Base-by-base conservation (phyloP, 2,329 filamentous ascomycete genomes). In the Venturia nashicola region DNA sequence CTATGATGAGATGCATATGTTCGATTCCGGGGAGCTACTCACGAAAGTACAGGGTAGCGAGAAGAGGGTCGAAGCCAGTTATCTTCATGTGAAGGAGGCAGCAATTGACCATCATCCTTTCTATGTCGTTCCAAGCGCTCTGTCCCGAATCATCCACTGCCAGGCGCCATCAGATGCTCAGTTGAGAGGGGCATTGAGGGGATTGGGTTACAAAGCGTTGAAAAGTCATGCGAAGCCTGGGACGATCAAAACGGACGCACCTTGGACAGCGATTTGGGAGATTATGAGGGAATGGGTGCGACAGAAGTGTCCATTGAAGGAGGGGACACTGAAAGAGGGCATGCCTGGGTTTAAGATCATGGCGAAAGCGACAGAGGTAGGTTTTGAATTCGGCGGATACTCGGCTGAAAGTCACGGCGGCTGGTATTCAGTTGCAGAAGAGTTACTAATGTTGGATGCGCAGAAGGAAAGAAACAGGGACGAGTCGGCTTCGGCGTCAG, bases 201-300 rank as follows among this genome's bases (percentile, higher is more conserved):
- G 88, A 65, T 80, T 95, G 1, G 94, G 93, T 7, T 97, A 96
- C 72, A 82, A 83, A 57, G 89, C 89, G 3, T 90, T 90, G 0
- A 85, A 93, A 70, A 96, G 90, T 69, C 94, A 99, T 74, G 91
- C 91, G 69, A 91, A 91, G 68, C 83, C 90, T 0, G 93, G 92
- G 34, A 94, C 90, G 70, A 86, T 97, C 75, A 96, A 95, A 78
- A 97, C 94, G 0, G 86, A 97, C 75, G 94, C 94, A 16, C 90
- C 92, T 0, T 99, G 91, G 91, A 80, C 80, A 5, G 86, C 90
- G 0, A 83, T 99, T 59, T 97, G 94, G 92, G 89, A 95, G 72
- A 79, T 97, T 36, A 94, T 97, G 85, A 83, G 90, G 34, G 91
- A 96, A 75, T 99, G 91, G 91, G 84, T 89, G 16, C 83, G 87